Conservation (phyloP, 2,329 filamentous ascomycete genomes). For the Cadophora sp. region DNA sequence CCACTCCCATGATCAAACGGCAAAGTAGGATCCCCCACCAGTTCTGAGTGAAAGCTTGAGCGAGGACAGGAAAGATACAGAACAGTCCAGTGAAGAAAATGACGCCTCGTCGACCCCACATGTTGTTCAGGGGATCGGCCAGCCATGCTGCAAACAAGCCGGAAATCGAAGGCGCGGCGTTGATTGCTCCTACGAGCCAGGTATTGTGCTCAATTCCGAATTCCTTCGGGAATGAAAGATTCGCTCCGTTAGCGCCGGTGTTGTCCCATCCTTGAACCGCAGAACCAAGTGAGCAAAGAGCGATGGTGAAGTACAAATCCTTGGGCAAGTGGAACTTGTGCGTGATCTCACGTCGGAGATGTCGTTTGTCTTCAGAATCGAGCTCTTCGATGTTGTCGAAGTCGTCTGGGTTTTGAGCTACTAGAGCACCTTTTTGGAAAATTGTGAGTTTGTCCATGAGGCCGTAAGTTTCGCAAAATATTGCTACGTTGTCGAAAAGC, state of each 20-base stretch:
- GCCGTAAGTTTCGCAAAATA: slow-evolving; percentile 64
- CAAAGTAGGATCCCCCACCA: slow-evolving; percentile 64
- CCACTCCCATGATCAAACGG: slow-evolving; percentile 63
- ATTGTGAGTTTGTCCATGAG: slow-evolving; percentile 63
- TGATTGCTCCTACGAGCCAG: slow-evolving; percentile 66
- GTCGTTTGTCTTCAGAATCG: slow-evolving; percentile 63
- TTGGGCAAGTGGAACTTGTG: slow-evolving; percentile 73
- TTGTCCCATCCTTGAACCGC: slow-evolving; percentile 62
- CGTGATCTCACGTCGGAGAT: slow-evolving; percentile 65
- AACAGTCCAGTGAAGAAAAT: slow-evolving; percentile 70
- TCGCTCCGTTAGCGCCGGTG: slow-evolving; percentile 56
- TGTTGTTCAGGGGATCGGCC: slow-evolving; percentile 66
- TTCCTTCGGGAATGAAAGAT: slow-evolving; percentile 52
- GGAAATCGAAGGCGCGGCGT: slow-evolving; percentile 52
- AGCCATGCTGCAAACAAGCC: slow-evolving; percentile 65
- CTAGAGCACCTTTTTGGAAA: slow-evolving; percentile 74
- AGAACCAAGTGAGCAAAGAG: slow-evolving; percentile 71
- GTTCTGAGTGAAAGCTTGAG: slow-evolving; percentile 62
- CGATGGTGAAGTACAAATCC: slow-evolving; percentile 68
- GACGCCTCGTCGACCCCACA: slow-evolving; percentile 64
- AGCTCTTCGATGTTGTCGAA: slow-evolving; percentile 69
- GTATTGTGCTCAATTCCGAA: slow-evolving; percentile 56
- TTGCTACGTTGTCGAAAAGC: slow-evolving; percentile 60
- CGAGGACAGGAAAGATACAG: slow-evolving; percentile 66
- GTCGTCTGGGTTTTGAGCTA: slow-evolving; percentile 72